Conservation (phyloP, 331 rosid genomes). For the Ulmus americana region DNA sequence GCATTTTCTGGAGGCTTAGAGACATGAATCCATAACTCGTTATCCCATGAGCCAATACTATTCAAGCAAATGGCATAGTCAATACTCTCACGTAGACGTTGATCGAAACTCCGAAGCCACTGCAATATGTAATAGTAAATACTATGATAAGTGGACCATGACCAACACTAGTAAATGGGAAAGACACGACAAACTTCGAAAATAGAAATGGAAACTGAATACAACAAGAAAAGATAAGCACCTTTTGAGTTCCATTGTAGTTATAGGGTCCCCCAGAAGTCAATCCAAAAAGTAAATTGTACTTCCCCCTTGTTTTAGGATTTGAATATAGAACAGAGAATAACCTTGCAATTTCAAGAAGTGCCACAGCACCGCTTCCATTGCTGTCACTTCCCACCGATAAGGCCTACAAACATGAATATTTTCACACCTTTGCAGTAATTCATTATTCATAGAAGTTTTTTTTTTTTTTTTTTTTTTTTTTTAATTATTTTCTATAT, state of each 20-base stretch:
- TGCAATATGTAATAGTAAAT: constrained; percentile 29
- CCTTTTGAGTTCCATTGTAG: constrained; percentile 97
- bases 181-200: constrained; percentile 10
- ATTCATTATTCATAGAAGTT: constrained; percentile 8
- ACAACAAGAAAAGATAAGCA: constrained; percentile 27
- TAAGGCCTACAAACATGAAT: constrained; percentile 54
- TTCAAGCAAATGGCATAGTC: constrained; percentile 92
- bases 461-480: not conserved
- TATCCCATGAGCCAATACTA: constrained; percentile 92
- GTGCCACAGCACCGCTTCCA: constrained; percentile 94
- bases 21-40: constrained; percentile 87
- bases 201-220: constrained; percentile 6
- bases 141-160: not conserved
- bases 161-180: not conserved
- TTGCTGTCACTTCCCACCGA: constrained; percentile 98
- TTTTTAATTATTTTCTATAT: not conserved
- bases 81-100: constrained; percentile 88
- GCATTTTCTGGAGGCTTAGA: constrained; percentile 97
- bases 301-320: constrained; percentile 92
- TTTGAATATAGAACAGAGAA: constrained; percentile 88
- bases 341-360: constrained; percentile 94
- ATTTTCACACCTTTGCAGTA: constrained; percentile 25
- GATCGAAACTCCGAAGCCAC: constrained; percentile 98
- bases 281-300: constrained; percentile 87
- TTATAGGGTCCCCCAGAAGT: constrained; percentile 97